Evolutionary conservation across 768 basidiomycete species (phyloP), one percentile per base, ranked within the genome.

Genomic region (Tubosaeta brunneosetosa): DNA sequence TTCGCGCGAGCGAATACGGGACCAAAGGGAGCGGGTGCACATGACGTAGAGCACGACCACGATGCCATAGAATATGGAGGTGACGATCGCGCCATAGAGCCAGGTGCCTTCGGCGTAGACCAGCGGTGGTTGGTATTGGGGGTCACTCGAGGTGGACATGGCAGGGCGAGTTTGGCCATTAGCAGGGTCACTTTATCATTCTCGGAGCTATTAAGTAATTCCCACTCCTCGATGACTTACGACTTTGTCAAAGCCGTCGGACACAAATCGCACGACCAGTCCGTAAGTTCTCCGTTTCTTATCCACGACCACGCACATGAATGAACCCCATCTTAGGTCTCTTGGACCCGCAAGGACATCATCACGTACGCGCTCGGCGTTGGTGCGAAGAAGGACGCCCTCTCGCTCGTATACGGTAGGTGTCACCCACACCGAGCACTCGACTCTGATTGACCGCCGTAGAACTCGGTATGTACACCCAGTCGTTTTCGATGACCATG

Each of bases 331-430:
- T 16, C 26, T 3, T 43, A 91, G 88, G 91, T 90, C 25, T 69
- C 80, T 1, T 94, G 91, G 91, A 91, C 88, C 65, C 84, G 85
- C 70, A 81, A 90, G 47, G 91, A 94, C 69, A 71, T 92, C 16
- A 71, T 94, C 53, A 78, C 82, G 2, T 94, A 92, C 58, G 86
- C 88, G 12, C 73, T 83, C 25, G 89, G 88, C 13, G 84, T 94
- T 34, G 92, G 91, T 13, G 89, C 89, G 14, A 91, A 89, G 69
- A 75, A 75, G 37, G 77, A 86, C 46, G 90, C 93, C 50, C 77
- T 81, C 43, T 70, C 76, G 6, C 77, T 89, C 43, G 76, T 86
- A 31, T 92, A 91, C 66, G 90, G 88, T 88, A 51, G 32, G 77
- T 62, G 9, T 16, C 6, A 3, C 32, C 12, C 17, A 37, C 36